phyloP scores from a whole-genome alignment of 352 stramenopile genomes.

The Pelagophyceae sp. region DNA sequence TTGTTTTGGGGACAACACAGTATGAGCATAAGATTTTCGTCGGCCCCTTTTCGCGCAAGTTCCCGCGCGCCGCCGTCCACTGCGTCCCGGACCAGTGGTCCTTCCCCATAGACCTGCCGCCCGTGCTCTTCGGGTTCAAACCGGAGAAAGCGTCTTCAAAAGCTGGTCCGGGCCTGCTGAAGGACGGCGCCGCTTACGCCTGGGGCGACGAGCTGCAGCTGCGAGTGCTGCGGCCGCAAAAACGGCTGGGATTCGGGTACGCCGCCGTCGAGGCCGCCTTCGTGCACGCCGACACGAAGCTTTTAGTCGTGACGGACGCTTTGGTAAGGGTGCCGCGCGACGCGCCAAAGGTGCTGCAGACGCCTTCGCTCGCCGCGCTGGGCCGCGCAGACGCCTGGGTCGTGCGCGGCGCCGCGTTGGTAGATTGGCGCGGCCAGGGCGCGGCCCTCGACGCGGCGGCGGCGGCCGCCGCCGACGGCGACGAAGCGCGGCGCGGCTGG shows the following conservation, averaged over 20 bases:
- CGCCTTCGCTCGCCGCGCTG: not conserved
- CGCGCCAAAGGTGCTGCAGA: not conserved
- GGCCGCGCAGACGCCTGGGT: not conserved
- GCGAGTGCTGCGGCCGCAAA: not conserved
- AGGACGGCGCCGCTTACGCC: not conserved
- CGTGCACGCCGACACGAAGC: not conserved
- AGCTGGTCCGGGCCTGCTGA: not conserved
- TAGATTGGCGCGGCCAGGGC: not conserved
- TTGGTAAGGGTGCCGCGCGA: not conserved
- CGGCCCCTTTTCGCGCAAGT: not conserved
- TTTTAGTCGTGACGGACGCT: not conserved
- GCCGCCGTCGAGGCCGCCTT: conserved; percentile 8
- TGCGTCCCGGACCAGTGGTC: conserved; percentile 15
- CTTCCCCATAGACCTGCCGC: not conserved
- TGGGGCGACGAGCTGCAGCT: not conserved
- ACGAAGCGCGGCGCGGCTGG: not conserved
- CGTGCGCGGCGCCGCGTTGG: not conserved
- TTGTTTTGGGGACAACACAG: conserved; percentile 1
- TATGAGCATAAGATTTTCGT: conserved; percentile 17
- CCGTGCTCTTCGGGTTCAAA: not conserved
- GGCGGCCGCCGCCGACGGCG: too few species aligned
- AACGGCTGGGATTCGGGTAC: not conserved
- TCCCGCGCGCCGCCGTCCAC: not conserved
- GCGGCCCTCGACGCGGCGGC: not conserved
- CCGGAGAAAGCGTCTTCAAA: not conserved